A percentile compares a stretch with the other conserved stretches of the same genome.
These are phyloP conservation scores for Vigna nakashimae DNA, from an alignment of 306 rosid genomes.

Conservation along the genomic window DNA sequence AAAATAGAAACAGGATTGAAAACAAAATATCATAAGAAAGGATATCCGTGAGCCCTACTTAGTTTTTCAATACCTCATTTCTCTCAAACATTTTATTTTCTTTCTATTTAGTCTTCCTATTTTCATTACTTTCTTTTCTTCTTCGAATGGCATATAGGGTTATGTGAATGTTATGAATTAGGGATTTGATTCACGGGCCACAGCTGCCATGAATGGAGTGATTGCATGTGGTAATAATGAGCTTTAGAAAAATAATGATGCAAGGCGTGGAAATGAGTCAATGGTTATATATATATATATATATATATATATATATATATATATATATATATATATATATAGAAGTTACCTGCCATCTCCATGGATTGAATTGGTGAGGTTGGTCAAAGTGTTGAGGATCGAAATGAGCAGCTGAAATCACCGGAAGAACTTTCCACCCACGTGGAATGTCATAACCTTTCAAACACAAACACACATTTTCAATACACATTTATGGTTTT, in stretches of 20 bases:
- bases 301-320: no score
- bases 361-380: slow-evolving; percentile 93
- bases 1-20: no score
- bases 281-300: not conserved
- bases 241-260: slow-evolving; percentile 44
- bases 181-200: slow-evolving; percentile 19
- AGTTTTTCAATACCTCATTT: no score
- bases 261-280: slow-evolving; percentile 42
- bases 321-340: no score
- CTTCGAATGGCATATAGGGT: no score
- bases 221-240: slow-evolving; percentile 45
- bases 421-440: slow-evolving; percentile 99
- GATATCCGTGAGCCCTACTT: no score
- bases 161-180: not conserved
- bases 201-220: slow-evolving; percentile 18
- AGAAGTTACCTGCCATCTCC: slow-evolving; percentile 97
- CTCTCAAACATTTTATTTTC: no score
- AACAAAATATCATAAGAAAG: no score
- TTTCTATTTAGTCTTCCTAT: no score
- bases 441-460: slow-evolving; percentile 98
- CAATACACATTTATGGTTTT: slow-evolving; percentile 4
- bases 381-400: slow-evolving; percentile 90
- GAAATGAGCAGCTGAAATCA: slow-evolving; percentile 87
- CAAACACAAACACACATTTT: slow-evolving; percentile 40
- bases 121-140: no score